A percentile compares a stretch with the other conserved stretches of the same genome.
These are phyloP conservation scores for Cladosporium oxysporum DNA, from an alignment of 2,329 filamentous ascomycete genomes.

Conservation along the genomic window DNA sequence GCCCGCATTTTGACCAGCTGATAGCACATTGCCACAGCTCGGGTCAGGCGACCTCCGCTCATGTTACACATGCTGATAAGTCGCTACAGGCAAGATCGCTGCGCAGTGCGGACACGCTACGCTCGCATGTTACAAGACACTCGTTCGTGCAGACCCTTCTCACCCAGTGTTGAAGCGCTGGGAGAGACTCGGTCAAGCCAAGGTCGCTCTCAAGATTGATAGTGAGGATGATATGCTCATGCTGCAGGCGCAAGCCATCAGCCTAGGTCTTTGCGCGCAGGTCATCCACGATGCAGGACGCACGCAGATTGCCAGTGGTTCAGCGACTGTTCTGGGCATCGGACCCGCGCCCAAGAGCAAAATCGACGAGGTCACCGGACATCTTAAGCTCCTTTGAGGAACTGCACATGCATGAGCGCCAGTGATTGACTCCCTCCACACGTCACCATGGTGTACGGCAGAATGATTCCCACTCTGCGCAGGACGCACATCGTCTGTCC, in stretches of 20 bases:
- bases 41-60: conserved; percentile 10
- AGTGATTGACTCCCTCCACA: not conserved
- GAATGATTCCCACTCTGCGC: not conserved
- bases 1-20: conserved; percentile 21
- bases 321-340: conserved; percentile 83
- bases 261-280: conserved; percentile 81
- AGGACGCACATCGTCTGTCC: not conserved
- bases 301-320: conserved; percentile 93
- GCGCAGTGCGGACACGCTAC: conserved; percentile 96
- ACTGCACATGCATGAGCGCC: conserved; percentile 8
- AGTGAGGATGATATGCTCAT: conserved; percentile 77
- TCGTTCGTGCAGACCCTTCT: conserved; percentile 57
- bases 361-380: conserved; percentile 82
- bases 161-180: conserved; percentile 74
- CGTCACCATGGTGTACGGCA: not conserved
- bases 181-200: conserved; percentile 85
- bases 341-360: conserved; percentile 76
- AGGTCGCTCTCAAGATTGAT: conserved; percentile 89
- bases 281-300: conserved; percentile 94
- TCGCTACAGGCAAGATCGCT: conserved; percentile 80
- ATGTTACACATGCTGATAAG: conserved; percentile 24
- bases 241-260: conserved; percentile 76
- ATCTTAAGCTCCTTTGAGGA: conserved; percentile 76
- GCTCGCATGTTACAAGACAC: conserved; percentile 91
- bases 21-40: conserved; percentile 13